A percentile compares a stretch with the other conserved stretches of the same genome.
Evolutionary conservation across 768 basidiomycete genomes (phyloP).

Genomic region (Hysterangium stoloniferum): DNA sequence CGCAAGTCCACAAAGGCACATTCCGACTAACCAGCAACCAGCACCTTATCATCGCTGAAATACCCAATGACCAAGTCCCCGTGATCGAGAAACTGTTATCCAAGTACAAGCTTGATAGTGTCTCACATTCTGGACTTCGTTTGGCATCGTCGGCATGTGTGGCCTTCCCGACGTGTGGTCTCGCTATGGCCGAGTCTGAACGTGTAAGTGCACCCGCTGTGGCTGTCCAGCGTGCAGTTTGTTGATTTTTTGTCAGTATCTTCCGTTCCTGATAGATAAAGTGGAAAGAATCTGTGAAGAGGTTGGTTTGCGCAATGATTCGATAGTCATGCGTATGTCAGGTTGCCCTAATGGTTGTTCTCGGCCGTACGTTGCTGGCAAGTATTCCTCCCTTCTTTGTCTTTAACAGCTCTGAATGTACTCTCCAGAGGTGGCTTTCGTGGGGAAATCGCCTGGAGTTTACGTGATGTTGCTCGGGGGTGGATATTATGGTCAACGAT

Average conservation of each 20-base stretch:
- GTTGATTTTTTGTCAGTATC: constrained; percentile 46
- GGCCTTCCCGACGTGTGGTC: constrained; percentile 91
- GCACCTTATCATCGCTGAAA: constrained; percentile 82
- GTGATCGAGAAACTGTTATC: constrained; percentile 71
- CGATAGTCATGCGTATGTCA: constrained; percentile 98
- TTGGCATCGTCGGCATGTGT: constrained; percentile 94
- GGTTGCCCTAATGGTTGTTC: constrained; percentile 95
- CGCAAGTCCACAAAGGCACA: constrained; percentile 86
- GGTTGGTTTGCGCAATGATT: constrained; percentile 86
- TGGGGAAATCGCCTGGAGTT: constrained; percentile 89
- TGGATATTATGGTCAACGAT: constrained; percentile 86
- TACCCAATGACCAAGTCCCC: constrained; percentile 62
- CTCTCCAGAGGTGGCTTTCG: constrained; percentile 79
- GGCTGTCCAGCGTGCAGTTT: too few species aligned
- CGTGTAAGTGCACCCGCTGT: constrained; percentile 39
- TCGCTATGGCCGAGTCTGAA: constrained; percentile 77
- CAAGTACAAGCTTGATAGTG: constrained; percentile 85
- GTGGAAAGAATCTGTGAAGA: constrained; percentile 94
- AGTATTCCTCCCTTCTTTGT: constrained; percentile 17
- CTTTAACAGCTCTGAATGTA: constrained; percentile 1
- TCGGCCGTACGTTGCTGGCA: constrained; percentile 84
- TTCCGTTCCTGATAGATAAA: constrained; percentile 88
- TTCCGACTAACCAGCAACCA: constrained; percentile 96
- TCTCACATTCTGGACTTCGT: constrained; percentile 69
- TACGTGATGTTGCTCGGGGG: constrained; percentile 96